Base-by-base conservation (phyloP, 108 stramenopile genomes). In the Parietichytrium sp. region DNA sequence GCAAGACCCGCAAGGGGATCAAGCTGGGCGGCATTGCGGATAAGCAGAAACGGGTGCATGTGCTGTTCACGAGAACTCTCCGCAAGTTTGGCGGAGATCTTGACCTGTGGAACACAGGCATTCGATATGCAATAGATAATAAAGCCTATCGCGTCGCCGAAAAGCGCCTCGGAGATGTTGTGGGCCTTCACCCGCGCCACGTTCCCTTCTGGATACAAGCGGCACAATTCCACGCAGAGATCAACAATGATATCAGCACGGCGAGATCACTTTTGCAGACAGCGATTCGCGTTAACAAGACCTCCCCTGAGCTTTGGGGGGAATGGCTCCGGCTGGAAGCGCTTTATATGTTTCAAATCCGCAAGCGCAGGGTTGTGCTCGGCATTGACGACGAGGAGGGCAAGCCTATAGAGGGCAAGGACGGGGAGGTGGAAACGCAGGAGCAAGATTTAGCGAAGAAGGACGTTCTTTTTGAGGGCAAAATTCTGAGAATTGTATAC, bases 201-300 rank as follows among this genome's bases (percentile, higher is more conserved):
- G 42, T 72, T 25, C 38, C 36, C 3, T 72, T 72, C 33, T 72
- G 61, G 61, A 72, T 72, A 33, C 36, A 72, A 42, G 61, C 61
- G 33, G 61, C 61, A 6, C 61, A n/a, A 10, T 72, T 72, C 61
- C 61, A 72, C 42, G 36, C 45, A 45, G 61, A 72, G 20, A 42
- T 42, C 10, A 72, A 72, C 42, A 42, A 42, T 18, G 61, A 72
- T 25, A 20, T 42, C n/a, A 42, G 16, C 18, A 72, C 61, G 0
- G 61, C 61, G 10, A 33, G 61, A 7, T 72, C 61, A 6, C 61
- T 72, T 47, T 20, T 72, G 61, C 61, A 72, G 61, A 72, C 61
- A 6, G 61, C 20, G 23, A n/a, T 72, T 33, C 61, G 61, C 6
- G 38, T 72, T 7, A 72, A 72, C 42, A 45, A 45, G 42, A 42